Percentiles rank a stretch among this genome's conserved stretches.
Conservation (phyloP, 2,329 filamentous ascomycete species). For the Helotiales sp. region DNA sequence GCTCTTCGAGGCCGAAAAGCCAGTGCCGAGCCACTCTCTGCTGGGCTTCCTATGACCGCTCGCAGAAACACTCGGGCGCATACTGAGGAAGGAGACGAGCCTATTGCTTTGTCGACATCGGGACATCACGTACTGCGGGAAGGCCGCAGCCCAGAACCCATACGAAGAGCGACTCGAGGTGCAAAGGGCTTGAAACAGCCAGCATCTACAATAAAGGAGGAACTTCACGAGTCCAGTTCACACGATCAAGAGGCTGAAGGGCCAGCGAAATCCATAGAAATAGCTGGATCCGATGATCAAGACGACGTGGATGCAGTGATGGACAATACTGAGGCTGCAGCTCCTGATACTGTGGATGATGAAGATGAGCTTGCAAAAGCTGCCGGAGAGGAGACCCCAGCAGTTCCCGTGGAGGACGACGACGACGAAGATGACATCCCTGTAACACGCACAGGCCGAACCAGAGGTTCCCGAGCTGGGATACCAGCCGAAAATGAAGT, state of each 20-base stretch:
- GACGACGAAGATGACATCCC: constrained; percentile 34
- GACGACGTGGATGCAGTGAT: constrained; percentile 23
- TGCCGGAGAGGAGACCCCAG: constrained; percentile 10
- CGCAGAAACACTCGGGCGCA: constrained; percentile 33
- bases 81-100: constrained; percentile 52
- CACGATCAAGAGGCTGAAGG: constrained; percentile 29
- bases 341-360: constrained; percentile 20
- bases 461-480: constrained; percentile 31
- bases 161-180: constrained; percentile 35
- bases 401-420: constrained; percentile 17
- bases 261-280: constrained; percentile 26
- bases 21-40: constrained; percentile 31
- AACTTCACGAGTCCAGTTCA: constrained; percentile 34
- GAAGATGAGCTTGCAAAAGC: constrained; percentile 17
- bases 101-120: constrained; percentile 60
- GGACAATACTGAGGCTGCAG: constrained; percentile 17
- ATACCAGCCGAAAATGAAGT: constrained; percentile 36
- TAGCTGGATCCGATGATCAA: constrained; percentile 31
- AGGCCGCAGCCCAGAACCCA: constrained; percentile 56
- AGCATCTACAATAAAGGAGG: constrained; percentile 36
- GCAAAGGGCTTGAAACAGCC: constrained; percentile 34
- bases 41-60: constrained; percentile 15
- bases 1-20: constrained; percentile 19
- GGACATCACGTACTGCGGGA: constrained; percentile 56
- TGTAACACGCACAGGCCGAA: constrained; percentile 44